Percentiles rank a stretch among this genome's conserved stretches.
Conservation (phyloP, 306 rosid species). For the Albizia julibrissin region DNA sequence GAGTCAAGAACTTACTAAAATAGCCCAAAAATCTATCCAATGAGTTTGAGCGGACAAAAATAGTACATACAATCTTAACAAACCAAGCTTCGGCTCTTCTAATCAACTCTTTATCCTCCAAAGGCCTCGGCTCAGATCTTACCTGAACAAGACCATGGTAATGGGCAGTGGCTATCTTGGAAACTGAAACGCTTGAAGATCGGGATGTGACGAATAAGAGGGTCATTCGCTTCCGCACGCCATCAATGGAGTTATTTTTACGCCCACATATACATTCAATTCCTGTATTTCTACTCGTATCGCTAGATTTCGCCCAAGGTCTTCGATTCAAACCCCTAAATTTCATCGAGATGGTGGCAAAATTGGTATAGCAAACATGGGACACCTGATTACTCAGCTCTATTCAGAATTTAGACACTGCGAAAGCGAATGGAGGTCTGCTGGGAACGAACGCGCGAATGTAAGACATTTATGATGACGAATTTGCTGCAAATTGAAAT, state of each 20-base stretch:
- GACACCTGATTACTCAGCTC: neutral
- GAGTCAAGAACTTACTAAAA: constrained; percentile 53
- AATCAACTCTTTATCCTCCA: constrained; percentile 44
- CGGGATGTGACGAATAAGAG: constrained; percentile 55
- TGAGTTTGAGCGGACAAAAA: constrained; percentile 56
- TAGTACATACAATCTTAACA: constrained; percentile 70
- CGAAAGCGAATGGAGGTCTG: neutral
- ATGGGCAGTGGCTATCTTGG: constrained; percentile 51
- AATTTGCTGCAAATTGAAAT: neutral
- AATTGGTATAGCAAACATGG: constrained; percentile 40
- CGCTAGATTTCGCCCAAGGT: neutral
- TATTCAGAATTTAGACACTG: neutral
- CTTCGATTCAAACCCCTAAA: constrained; percentile 32
- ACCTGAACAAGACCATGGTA: constrained; percentile 42
- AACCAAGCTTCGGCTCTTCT: constrained; percentile 69
- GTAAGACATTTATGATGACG: neutral
- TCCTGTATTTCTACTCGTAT: neutral
- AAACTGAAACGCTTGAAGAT: constrained; percentile 51
- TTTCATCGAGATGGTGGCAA: constrained; percentile 45
- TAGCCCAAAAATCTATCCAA: constrained; percentile 54
- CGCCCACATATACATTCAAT: constrained; percentile 31
- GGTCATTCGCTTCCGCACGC: constrained; percentile 60
- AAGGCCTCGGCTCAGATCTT: constrained; percentile 39
- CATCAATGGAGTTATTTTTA: constrained; percentile 34
- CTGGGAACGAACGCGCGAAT: constrained; percentile 48